Conservation (phyloP, 2,329 filamentous ascomycete species). For the Ciborinia camelliae region DNA sequence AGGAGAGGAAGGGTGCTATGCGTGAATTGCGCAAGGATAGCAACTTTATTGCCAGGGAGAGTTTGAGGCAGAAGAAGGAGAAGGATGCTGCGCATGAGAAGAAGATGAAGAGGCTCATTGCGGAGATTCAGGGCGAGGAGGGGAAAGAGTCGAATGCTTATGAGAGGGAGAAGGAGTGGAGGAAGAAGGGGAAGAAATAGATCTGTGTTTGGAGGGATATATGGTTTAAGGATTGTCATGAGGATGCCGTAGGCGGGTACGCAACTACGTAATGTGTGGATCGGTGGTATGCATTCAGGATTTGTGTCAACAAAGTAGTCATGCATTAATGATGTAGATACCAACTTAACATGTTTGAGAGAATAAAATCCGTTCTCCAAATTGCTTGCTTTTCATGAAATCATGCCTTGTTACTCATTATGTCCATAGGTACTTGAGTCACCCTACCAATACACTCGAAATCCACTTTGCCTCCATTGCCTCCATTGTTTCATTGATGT, state of each 20-base stretch:
- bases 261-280: background rate
- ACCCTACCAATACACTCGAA: background rate
- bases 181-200: constrained; percentile 61
- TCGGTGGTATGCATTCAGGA: background rate
- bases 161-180: constrained; percentile 75
- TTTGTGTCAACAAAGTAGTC: background rate
- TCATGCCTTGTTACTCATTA: background rate
- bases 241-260: background rate
- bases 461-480: background rate
- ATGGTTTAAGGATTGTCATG: background rate
- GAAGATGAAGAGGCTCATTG: constrained; percentile 88
- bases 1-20: constrained; percentile 90
- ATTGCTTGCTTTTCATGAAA: background rate
- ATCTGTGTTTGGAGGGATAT: background rate
- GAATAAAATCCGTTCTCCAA: background rate
- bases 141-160: constrained; percentile 83
- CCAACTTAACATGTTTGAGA: background rate
- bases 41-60: constrained; percentile 88
- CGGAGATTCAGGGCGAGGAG: constrained; percentile 94
- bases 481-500: background rate
- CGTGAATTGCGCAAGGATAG: constrained; percentile 93
- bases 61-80: constrained; percentile 87
- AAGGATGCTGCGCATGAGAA: constrained; percentile 91
- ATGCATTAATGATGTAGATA: constrained; percentile 5
- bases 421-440: background rate